A percentile compares a stretch with the other conserved stretches of the same genome.
Evolutionary conservation across 1,284 basidiomycete species (phyloP).

Genomic region (Xanthoconium separans): DNA sequence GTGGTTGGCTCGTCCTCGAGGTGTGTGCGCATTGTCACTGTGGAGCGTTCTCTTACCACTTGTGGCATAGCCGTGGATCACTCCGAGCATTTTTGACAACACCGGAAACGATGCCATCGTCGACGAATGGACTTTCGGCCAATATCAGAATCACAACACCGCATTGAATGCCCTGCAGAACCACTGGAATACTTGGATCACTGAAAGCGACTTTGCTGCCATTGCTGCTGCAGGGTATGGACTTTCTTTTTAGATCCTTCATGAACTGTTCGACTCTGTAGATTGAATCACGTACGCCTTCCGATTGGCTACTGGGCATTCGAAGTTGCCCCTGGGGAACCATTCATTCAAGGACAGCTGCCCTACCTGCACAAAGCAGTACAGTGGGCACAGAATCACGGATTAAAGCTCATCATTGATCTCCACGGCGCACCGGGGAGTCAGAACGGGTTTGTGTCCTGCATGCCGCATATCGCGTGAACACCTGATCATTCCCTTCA

Average conservation of each 20-base stretch:
- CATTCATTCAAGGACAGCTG: slow-evolving; percentile 81
- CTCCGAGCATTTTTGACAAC: slow-evolving; percentile 82
- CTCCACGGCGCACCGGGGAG: slow-evolving; percentile 84
- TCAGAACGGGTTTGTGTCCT: slow-evolving; percentile 66
- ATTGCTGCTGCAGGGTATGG: slow-evolving; percentile 73
- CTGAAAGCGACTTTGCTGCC: slow-evolving; percentile 68
- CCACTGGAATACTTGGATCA: slow-evolving; percentile 86
- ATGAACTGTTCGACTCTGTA: slow-evolving; percentile 25
- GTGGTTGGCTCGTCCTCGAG: slow-evolving; percentile 79
- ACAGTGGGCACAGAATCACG: slow-evolving; percentile 73
- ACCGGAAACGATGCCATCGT: slow-evolving; percentile 62
- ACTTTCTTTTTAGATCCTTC: neutral
- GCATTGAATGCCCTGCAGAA: slow-evolving; percentile 52
- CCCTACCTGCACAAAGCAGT: slow-evolving; percentile 74
- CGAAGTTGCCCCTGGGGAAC: slow-evolving; percentile 77
- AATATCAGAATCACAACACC: slow-evolving; percentile 51
- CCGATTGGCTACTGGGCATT: slow-evolving; percentile 95
- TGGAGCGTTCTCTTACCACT: neutral
- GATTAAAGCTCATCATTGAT: slow-evolving; percentile 81
- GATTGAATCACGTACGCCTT: slow-evolving; percentile 82
- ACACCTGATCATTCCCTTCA: slow-evolving; percentile 1
- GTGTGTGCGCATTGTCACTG: slow-evolving; percentile 33
- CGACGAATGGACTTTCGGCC: slow-evolving; percentile 84
- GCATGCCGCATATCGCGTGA: neutral
- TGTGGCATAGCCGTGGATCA: slow-evolving; percentile 73